These are phyloP conservation scores for Lipomyces kockii DNA, from an alignment of 805 yeast genomes.

Conservation along the genomic window DNA sequence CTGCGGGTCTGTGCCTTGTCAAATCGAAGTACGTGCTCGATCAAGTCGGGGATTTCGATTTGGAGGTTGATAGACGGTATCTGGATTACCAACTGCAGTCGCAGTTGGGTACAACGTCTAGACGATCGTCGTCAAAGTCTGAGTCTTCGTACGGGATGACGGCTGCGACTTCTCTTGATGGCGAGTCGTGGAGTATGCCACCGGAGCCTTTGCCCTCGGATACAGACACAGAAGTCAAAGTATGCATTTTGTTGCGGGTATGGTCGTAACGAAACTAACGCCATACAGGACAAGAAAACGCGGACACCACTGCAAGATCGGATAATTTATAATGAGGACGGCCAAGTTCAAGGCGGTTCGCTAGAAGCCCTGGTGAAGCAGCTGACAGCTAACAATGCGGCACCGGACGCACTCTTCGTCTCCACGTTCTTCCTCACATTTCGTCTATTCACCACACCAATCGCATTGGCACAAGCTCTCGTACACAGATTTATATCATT, in stretches of 20 bases:
- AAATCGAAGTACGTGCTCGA: conserved; percentile 40
- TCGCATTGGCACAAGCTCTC: conserved; percentile 62
- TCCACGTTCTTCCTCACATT: conserved; percentile 75
- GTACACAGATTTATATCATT: conserved; percentile 61
- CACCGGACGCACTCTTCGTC: conserved; percentile 62
- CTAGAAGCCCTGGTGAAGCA: conserved; percentile 77
- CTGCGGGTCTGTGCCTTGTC: conserved; percentile 46
- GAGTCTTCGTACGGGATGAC: neutral
- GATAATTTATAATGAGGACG: conserved; percentile 62
- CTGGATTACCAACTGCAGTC: conserved; percentile 14
- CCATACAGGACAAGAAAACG: neutral
- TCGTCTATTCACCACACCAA: conserved; percentile 70
- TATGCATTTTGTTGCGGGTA: neutral
- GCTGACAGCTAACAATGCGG: conserved; percentile 70
- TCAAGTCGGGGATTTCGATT: conserved; percentile 42
- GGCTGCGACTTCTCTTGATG: neutral
- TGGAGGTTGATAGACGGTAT: conserved; percentile 27
- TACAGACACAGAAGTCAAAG: neutral
- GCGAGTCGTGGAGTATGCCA: neutral
- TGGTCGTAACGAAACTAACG: neutral
- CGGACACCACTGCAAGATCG: conserved; percentile 27
- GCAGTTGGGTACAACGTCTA: neutral
- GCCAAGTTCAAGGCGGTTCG: conserved; percentile 82
- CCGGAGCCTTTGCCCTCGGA: neutral
- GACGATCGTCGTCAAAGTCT: conserved; percentile 12